These are phyloP conservation scores for Fallopia convolvulus DNA, from an alignment of 148 eudicot genomes.

Conservation along the genomic window DNA sequence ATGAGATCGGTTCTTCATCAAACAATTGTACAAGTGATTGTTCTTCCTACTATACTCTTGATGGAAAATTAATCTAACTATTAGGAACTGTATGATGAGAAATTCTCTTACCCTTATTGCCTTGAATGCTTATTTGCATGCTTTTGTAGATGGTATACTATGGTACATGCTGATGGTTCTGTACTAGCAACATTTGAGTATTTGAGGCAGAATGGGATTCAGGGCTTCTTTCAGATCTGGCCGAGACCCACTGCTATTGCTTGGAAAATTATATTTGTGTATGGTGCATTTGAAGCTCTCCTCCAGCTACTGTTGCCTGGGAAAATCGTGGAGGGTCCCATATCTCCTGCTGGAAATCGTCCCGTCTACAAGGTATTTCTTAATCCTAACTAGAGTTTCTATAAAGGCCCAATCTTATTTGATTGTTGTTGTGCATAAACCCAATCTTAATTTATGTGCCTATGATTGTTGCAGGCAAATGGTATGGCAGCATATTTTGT, in stretches of 20 bases:
- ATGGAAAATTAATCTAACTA: not conserved
- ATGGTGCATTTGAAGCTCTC: conserved; percentile 87
- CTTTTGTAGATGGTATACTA: conserved; percentile 83
- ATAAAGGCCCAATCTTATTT: not conserved
- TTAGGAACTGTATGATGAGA: not conserved
- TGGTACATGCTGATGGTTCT: conserved; percentile 97
- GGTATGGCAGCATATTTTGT: conserved; percentile 76
- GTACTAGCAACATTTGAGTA: conserved; percentile 44
- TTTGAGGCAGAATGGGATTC: conserved; percentile 52
- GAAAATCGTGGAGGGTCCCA: conserved; percentile 84
- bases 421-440: not conserved
- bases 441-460: not conserved
- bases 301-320: conserved; percentile 84
- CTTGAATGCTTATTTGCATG: not conserved
- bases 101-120: not conserved
- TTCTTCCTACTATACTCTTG: not conserved
- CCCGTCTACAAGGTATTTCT: conserved; percentile 81
- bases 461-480: conserved; percentile 58
- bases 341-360: conserved; percentile 81
- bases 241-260: conserved; percentile 75
- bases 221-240: conserved; percentile 69
- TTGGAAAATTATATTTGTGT: conserved; percentile 76
- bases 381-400: not conserved
- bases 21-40: not conserved
- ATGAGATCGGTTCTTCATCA: not conserved